These are phyloP conservation scores for Hypoxylon sp. DNA, from an alignment of 2,329 filamentous ascomycete species.

Conservation along the genomic window DNA sequence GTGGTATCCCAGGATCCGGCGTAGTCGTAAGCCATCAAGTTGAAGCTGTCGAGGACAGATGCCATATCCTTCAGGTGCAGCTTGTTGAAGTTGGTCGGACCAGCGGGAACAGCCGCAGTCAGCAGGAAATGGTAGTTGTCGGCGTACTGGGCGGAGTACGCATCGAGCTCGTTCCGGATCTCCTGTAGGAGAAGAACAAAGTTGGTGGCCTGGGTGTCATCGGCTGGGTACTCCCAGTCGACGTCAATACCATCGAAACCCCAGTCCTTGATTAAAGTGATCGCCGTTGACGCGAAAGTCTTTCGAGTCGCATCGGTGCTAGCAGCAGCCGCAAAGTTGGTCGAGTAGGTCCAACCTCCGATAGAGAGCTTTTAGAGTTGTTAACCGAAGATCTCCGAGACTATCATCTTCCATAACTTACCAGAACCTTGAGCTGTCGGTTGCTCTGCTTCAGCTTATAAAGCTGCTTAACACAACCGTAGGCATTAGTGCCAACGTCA, in stretches of 20 bases:
- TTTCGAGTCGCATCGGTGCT: slow-evolving; percentile 73
- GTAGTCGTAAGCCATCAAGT: slow-evolving; percentile 82
- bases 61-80: slow-evolving; percentile 64
- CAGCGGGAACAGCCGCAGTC: slow-evolving; percentile 67
- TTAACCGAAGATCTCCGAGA: background rate
- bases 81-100: slow-evolving; percentile 62
- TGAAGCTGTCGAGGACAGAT: slow-evolving; percentile 66
- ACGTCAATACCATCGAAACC: slow-evolving; percentile 67
- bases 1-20: slow-evolving; percentile 76
- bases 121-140: slow-evolving; percentile 67
- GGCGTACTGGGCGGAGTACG: slow-evolving; percentile 62
- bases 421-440: slow-evolving; percentile 80
- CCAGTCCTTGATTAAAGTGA: slow-evolving; percentile 79
- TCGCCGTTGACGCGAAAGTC: slow-evolving; percentile 78
- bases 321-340: slow-evolving; percentile 78
- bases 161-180: slow-evolving; percentile 64
- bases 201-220: slow-evolving; percentile 59
- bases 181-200: slow-evolving; percentile 62
- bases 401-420: slow-evolving; percentile 66
- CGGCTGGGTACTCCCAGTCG: slow-evolving; percentile 60
- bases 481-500: slow-evolving; percentile 78
- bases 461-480: slow-evolving; percentile 86
- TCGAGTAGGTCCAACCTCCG: slow-evolving; percentile 88
- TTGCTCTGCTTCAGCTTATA: slow-evolving; percentile 83
- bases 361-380: slow-evolving; percentile 71